Evolutionary conservation across 176 grass and related monocot species (phyloP), one percentile per base, ranked within the genome.

Genomic region (Saccharum officinarum): DNA sequence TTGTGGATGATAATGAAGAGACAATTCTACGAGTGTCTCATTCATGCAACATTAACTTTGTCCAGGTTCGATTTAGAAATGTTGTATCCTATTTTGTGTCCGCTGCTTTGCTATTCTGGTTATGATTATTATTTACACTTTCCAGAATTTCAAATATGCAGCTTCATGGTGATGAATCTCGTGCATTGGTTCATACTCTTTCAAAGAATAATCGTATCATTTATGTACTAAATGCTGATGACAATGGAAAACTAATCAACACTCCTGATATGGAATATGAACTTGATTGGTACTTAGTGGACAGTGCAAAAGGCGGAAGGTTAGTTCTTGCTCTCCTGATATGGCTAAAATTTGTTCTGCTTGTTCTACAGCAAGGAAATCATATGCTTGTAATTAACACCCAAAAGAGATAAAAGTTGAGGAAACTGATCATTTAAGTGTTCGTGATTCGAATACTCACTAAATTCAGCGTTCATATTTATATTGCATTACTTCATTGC

Each of bases 141-240:
- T 44, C 15, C 38, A 41, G 15, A 72, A 82, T 83, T 89, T 73
- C 1, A 13, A 42, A 47, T 87, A 37, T 86, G 77, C 87, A 97
- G 95, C 92, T 97, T 77, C 95, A 97, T 90, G 95, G 89, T 67
- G 91, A 97, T 85, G 83, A 85, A 75, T 88, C 95, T 22, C 95
- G 91, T 78, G 57, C 84, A 23, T 86, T 89, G 62, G 82, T 95
- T 81, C 88, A 75, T 75, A 76, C 87, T 31, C 47, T 97, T 49
- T 77, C 70, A 28, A 83, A 85, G 54, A 83, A 88, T 69, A 95
- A 67, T 33, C 76, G 68, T 10, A 91, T 97, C 37, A 73, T 97
- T 91, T 95, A 93, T 91, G 92, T 97, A 52, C 87, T 97, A 64
- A 91, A 97, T 90, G 92, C 79, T 34, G 67, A 90, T 84, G 95